Evolutionary conservation across 139 green algal genomes (phyloP).

Genomic region (Eudorina sp.): DNA sequence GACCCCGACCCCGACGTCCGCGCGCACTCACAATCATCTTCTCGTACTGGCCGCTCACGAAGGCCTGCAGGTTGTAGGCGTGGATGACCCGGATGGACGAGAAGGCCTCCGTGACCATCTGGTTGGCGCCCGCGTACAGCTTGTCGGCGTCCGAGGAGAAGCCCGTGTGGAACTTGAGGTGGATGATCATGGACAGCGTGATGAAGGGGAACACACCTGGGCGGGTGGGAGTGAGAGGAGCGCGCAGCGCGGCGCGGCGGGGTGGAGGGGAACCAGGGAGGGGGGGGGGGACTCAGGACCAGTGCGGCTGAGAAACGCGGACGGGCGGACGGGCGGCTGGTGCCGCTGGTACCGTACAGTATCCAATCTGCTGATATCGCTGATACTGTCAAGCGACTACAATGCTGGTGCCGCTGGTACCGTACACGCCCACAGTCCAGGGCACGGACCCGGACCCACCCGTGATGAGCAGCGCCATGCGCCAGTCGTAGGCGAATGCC

Average conservation of each 20-base stretch:
- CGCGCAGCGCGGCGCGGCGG: not conserved
- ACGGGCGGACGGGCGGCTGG: no score
- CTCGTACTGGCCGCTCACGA: constrained; percentile 51
- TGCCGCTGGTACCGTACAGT: no score
- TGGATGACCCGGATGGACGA: constrained; percentile 76
- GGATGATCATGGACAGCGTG: constrained; percentile 54
- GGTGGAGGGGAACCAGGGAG: no score
- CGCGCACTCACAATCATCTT: constrained; percentile 36
- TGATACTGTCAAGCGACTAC: no score
- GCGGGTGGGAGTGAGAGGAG: not conserved
- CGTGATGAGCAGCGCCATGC: constrained; percentile 82
- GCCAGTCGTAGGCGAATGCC: constrained; percentile 82
- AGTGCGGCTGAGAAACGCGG: no score
- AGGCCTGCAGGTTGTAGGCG: constrained; percentile 80
- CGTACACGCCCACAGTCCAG: no score
- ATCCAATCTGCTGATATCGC: no score
- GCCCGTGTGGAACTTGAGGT: constrained; percentile 70
- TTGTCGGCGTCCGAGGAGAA: constrained; percentile 56
- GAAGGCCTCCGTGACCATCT: constrained; percentile 81
- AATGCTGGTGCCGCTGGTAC: no score
- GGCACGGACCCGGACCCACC: not conserved
- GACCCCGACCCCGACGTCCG: no score
- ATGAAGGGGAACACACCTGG: constrained; percentile 77
- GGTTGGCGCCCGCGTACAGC: constrained; percentile 79
- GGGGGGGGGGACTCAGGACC: no score